These are phyloP conservation scores for Colletotrichum somersetense DNA, from an alignment of 2,329 filamentous ascomycete species.

Conservation along the genomic window DNA sequence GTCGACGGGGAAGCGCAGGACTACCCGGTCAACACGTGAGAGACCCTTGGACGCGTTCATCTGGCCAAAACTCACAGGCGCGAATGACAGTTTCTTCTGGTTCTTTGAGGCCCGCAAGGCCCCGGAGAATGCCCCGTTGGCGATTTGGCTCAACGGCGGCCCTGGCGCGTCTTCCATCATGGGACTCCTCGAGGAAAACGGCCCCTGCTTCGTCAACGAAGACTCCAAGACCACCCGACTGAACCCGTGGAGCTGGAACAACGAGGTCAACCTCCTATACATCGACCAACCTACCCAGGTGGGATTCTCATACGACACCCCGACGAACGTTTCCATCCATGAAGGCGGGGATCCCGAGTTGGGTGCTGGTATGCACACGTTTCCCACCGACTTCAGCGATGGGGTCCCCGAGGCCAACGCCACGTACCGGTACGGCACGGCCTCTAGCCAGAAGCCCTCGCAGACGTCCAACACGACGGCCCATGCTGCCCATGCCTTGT, in stretches of 20 bases:
- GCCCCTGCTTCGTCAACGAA: conserved; percentile 56
- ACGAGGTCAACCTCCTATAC: conserved; percentile 62
- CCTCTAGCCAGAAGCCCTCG: conserved; percentile 48
- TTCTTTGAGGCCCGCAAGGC: conserved; percentile 49
- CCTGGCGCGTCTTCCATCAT: conserved; percentile 65
- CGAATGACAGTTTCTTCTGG: conserved; percentile 45
- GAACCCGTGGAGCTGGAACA: conserved; percentile 70
- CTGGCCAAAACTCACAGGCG: not conserved
- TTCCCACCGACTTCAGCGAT: conserved; percentile 53
- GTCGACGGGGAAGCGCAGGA: conserved; percentile 58
- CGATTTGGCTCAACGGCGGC: conserved; percentile 67
- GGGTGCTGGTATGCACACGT: not conserved
- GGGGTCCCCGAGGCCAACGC: conserved; percentile 52
- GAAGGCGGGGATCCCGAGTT: conserved; percentile 40
- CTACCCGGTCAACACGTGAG: conserved; percentile 62
- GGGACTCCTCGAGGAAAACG: conserved; percentile 62
- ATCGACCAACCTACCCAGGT: conserved; percentile 71
- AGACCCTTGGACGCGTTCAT: too few relatives aligned
- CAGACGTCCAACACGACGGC: conserved; percentile 58
- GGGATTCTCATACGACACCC: conserved; percentile 70
- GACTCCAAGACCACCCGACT: conserved; percentile 59
- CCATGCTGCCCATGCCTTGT: conserved; percentile 56
- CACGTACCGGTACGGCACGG: conserved; percentile 53
- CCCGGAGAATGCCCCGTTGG: conserved; percentile 57
- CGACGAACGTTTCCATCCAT: conserved; percentile 66